These are phyloP conservation scores for Carex littledalei DNA, from an alignment of 176 grass and related monocot species.

Conservation along the genomic window DNA sequence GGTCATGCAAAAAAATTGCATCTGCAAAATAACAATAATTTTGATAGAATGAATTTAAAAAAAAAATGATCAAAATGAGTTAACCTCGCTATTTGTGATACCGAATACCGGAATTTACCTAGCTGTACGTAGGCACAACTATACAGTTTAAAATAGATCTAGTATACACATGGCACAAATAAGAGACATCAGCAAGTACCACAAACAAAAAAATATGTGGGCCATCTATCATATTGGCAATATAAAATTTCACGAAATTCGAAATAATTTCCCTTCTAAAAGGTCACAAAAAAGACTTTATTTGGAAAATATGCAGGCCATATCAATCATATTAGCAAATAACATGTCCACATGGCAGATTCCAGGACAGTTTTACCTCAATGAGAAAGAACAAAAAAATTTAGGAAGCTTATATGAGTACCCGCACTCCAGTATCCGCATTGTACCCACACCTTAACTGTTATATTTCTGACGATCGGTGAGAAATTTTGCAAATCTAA, in stretches of 20 bases:
- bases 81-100: background rate
- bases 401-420: too few species aligned
- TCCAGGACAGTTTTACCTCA: background rate
- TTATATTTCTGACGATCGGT: too few species aligned
- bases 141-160: background rate
- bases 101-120: background rate
- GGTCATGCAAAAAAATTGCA: background rate
- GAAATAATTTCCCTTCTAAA: background rate
- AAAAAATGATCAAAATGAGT: background rate
- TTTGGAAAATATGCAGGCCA: background rate
- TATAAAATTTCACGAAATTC: background rate
- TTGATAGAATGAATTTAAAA: background rate
- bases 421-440: too few species aligned
- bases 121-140: background rate
- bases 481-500: too few species aligned
- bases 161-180: background rate
- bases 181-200: background rate
- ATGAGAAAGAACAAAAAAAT: background rate
- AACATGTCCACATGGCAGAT: background rate
- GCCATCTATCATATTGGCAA: background rate
- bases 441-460: too few species aligned
- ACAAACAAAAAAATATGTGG: background rate
- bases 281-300: background rate
- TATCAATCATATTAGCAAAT: background rate
- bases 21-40: background rate